Conservation (phyloP, 2,329 filamentous ascomycete genomes). For the Xylaria sp. region DNA sequence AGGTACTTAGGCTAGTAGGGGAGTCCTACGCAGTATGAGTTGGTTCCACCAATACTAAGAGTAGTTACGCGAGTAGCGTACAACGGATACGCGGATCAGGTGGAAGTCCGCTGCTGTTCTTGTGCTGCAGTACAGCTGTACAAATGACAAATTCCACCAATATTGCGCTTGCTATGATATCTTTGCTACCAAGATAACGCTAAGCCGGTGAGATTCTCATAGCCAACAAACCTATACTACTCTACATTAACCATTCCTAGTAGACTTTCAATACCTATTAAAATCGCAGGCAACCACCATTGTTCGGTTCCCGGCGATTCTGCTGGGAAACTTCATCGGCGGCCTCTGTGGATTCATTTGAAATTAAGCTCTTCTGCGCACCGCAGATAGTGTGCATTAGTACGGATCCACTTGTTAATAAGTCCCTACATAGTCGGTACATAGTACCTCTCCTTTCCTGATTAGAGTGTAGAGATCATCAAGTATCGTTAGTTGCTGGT, state of each 20-base stretch:
- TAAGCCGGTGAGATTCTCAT: neutral
- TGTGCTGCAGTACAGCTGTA: neutral
- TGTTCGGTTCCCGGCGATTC: neutral
- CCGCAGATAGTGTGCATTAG: slow-evolving; percentile 12
- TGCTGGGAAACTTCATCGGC: neutral
- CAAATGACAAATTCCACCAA: slow-evolving; percentile 31
- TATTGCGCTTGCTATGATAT: neutral
- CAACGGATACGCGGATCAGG: slow-evolving; percentile 11
- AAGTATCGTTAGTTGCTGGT: neutral
- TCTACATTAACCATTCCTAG: neutral
- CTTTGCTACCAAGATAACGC: neutral
- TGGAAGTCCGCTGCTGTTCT: slow-evolving; percentile 1
- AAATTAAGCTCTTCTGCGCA: slow-evolving; percentile 28
- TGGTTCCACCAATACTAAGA: neutral
- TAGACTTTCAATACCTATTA: neutral
- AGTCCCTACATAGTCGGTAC: neutral
- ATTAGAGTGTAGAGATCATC: slow-evolving; percentile 21
- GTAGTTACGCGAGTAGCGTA: slow-evolving; percentile 3
- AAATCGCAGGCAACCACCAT: neutral
- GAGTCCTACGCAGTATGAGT: neutral
- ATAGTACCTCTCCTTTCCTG: neutral
- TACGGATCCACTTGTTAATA: slow-evolving; percentile 1
- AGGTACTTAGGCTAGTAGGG: neutral
- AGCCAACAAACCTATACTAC: neutral
- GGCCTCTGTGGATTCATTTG: slow-evolving; percentile 7